A percentile compares a stretch with the other conserved stretches of the same genome.
phyloP scores from a whole-genome alignment of 108 stramenopile genomes.

The Pseudonitzschia pungens region DNA sequence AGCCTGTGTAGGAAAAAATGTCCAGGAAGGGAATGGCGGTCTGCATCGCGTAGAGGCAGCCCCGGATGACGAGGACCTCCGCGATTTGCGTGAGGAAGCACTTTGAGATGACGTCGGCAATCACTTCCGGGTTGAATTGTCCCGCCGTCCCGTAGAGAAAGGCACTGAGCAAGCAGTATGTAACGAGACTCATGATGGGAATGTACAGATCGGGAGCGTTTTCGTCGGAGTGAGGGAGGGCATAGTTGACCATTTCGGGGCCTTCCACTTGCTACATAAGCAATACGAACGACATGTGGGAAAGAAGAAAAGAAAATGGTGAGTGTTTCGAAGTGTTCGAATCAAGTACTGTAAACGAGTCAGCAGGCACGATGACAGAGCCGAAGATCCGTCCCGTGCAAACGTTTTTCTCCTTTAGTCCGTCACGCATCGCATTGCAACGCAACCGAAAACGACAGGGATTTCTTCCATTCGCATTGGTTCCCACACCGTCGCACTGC shows the following conservation, averaged over 20 bases:
- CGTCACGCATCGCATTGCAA: too few relatives aligned
- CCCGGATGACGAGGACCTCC: slow-evolving; percentile 86
- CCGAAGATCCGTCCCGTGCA: too few relatives aligned
- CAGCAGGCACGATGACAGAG: too few relatives aligned
- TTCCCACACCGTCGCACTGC: too few relatives aligned
- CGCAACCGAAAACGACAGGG: too few relatives aligned
- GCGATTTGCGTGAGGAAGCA: slow-evolving; percentile 88
- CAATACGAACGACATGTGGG: background rate
- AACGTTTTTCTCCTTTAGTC: too few relatives aligned
- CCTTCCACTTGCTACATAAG: slow-evolving; percentile 29
- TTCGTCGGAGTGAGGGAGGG: slow-evolving; percentile 82
- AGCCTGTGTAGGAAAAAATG: slow-evolving; percentile 80
- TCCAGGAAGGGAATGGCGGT: slow-evolving; percentile 68
- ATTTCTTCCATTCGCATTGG: too few relatives aligned
- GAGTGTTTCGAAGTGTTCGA: too few relatives aligned
- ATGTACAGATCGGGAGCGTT: slow-evolving; percentile 98
- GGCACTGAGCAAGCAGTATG: slow-evolving; percentile 92
- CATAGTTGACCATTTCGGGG: slow-evolving; percentile 49
- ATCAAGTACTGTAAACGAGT: too few relatives aligned
- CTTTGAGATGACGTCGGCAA: slow-evolving; percentile 86
- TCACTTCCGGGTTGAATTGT: slow-evolving; percentile 89
- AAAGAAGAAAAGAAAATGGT: background rate
- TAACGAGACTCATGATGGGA: slow-evolving; percentile 93
- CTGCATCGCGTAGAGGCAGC: slow-evolving; percentile 90
- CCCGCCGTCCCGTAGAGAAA: slow-evolving; percentile 87